Evolutionary conservation across 805 yeast genomes (phyloP).

Genomic region (Saturnispora besseyi): DNA sequence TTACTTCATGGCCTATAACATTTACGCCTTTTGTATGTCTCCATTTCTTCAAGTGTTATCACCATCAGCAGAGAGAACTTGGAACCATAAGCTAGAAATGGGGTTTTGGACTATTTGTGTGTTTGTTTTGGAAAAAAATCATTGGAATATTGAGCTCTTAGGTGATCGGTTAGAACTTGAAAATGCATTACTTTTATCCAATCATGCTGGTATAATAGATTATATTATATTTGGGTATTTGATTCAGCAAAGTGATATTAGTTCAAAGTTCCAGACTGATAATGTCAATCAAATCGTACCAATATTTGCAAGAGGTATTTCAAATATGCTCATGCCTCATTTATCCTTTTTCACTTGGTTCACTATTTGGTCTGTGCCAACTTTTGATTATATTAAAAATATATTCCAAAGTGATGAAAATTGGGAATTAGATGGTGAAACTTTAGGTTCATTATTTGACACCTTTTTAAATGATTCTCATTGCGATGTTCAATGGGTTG

Average conservation of each 20-base stretch:
- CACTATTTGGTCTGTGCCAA: slow-evolving; percentile 52
- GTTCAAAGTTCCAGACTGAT: slow-evolving; percentile 10
- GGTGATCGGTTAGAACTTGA: slow-evolving; percentile 38
- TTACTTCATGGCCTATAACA: background rate
- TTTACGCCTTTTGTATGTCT: background rate
- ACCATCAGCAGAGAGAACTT: background rate
- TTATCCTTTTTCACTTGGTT: slow-evolving; percentile 69
- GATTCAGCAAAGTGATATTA: background rate
- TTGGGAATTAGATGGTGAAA: slow-evolving; percentile 43
- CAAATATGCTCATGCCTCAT: slow-evolving; percentile 30
- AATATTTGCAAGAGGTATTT: slow-evolving; percentile 22
- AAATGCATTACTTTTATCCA: slow-evolving; percentile 32
- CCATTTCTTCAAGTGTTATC: background rate
- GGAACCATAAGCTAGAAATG: background rate
- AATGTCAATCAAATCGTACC: slow-evolving; percentile 1
- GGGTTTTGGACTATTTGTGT: slow-evolving; percentile 28
- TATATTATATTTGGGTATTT: slow-evolving; percentile 41
- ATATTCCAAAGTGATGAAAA: slow-evolving; percentile 59
- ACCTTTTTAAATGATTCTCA: slow-evolving; percentile 19
- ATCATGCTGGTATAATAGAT: slow-evolving; percentile 66
- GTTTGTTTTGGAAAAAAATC: slow-evolving; percentile 27
- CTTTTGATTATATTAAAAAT: slow-evolving; percentile 36
- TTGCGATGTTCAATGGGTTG: slow-evolving; percentile 44
- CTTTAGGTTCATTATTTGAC: slow-evolving; percentile 28
- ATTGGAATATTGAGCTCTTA: slow-evolving; percentile 29